phyloP scores from a whole-genome alignment of 345 rosid species.

The Melastoma malabathricum region DNA sequence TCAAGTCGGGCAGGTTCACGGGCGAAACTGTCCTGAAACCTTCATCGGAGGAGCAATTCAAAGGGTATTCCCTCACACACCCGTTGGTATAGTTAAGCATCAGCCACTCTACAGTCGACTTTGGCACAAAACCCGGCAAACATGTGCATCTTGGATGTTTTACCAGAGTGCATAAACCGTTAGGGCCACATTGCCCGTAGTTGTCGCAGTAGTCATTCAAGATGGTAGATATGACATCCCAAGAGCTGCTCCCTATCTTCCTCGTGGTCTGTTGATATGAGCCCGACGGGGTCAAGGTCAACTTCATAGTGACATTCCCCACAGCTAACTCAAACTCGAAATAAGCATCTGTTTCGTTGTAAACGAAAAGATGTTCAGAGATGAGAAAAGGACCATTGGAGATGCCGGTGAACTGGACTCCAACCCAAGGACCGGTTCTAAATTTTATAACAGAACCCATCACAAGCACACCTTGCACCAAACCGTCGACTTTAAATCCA shows the following conservation, averaged over 20 bases:
- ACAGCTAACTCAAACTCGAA: slow-evolving; percentile 10
- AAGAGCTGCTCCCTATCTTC: slow-evolving; percentile 1
- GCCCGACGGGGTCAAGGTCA: background rate
- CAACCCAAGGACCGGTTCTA: slow-evolving; percentile 28
- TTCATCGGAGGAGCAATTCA: slow-evolving; percentile 8
- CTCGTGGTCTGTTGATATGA: background rate
- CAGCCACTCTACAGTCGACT: slow-evolving; percentile 14
- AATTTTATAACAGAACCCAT: slow-evolving; percentile 3
- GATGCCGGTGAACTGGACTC: slow-evolving; percentile 16
- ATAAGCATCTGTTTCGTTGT: slow-evolving; percentile 9
- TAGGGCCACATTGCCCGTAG: slow-evolving; percentile 3
- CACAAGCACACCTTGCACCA: slow-evolving; percentile 7
- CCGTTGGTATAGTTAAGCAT: slow-evolving; percentile 14
- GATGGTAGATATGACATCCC: background rate
- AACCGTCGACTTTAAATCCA: slow-evolving; percentile 1
- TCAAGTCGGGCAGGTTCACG: slow-evolving; percentile 12
- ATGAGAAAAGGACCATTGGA: background rate
- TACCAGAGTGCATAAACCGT: background rate
- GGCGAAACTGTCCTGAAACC: slow-evolving; percentile 6
- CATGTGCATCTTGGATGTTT: slow-evolving; percentile 14
- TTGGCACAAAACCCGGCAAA: slow-evolving; percentile 22
- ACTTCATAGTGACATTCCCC: background rate
- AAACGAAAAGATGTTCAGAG: slow-evolving; percentile 12
- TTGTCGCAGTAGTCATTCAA: background rate
- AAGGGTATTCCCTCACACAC: slow-evolving; percentile 3